A percentile compares a stretch with the other conserved stretches of the same genome.
Evolutionary conservation across 129 eudicot species (phyloP).

Genomic region (Ambrosia artemisiifolia): DNA sequence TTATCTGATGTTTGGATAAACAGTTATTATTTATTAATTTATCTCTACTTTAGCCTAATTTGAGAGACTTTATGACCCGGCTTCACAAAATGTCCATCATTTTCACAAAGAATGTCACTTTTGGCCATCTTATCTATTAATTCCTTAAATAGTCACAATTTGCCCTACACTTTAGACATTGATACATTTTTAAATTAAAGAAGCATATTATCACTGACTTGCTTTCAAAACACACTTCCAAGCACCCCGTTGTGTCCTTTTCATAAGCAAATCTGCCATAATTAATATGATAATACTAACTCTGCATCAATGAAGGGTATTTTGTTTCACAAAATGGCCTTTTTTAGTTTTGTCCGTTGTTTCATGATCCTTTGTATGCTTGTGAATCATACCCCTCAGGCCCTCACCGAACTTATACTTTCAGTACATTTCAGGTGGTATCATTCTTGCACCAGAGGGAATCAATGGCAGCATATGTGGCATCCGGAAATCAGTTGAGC

Average conservation of each 20-base stretch:
- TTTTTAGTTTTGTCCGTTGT: not conserved
- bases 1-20: too few species aligned
- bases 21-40: too few species aligned
- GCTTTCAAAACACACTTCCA: not conserved
- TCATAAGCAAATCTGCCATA: not conserved
- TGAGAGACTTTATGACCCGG: not conserved
- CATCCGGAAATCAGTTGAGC: slow-evolving; percentile 70
- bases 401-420: slow-evolving; percentile 72
- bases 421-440: slow-evolving; percentile 99
- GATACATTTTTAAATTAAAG: not conserved
- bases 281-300: not conserved
- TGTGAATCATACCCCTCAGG: slow-evolving; percentile 50
- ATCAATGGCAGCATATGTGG: slow-evolving; percentile 99
- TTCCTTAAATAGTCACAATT: not conserved
- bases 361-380: not conserved
- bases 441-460: slow-evolving; percentile 96
- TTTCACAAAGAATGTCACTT: not conserved
- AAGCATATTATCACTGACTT: not conserved
- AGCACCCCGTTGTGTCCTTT: not conserved
- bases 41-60: not conserved
- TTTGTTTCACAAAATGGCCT: not conserved
- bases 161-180: not conserved
- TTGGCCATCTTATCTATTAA: not conserved
- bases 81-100: not conserved
- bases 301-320: not conserved